A percentile compares a stretch with the other conserved stretches of the same genome.
phyloP scores from a whole-genome alignment of 257 asterid species.

The Solanum peruvianum region DNA sequence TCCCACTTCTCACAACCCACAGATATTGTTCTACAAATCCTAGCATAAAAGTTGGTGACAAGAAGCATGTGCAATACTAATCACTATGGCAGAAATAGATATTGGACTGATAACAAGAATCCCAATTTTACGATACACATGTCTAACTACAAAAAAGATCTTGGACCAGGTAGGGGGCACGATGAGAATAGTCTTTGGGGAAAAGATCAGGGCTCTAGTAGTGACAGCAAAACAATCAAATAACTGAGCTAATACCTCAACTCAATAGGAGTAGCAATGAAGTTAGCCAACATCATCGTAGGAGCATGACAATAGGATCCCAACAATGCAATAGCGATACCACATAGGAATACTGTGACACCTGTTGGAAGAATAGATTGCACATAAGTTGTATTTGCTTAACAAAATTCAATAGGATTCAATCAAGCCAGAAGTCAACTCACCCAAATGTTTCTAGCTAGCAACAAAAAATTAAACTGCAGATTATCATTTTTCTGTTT shows the following conservation, averaged over 20 bases:
- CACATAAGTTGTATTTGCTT: neutral
- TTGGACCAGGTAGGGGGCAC: neutral
- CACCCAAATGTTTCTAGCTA: neutral
- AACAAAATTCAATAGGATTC: neutral
- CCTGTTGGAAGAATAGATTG: conserved; percentile 29
- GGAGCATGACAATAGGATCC: conserved; percentile 85
- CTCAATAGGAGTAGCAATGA: conserved; percentile 81
- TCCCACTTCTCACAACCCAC: neutral
- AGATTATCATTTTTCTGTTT: neutral
- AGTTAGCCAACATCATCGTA: conserved; percentile 83
- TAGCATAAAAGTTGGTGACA: neutral
- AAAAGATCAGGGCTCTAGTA: neutral
- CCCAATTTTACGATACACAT: neutral
- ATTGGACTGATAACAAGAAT: neutral
- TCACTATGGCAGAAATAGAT: neutral
- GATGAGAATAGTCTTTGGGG: neutral
- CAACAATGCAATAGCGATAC: conserved; percentile 61
- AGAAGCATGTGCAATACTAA: neutral
- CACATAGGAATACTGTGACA: conserved; percentile 81
- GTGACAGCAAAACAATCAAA: neutral
- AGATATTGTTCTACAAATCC: neutral
- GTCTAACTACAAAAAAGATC: neutral
- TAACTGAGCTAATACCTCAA: conserved; percentile 32
- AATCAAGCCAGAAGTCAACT: neutral
- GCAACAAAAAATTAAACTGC: neutral